Evolutionary conservation across 768 basidiomycete genomes (phyloP), one percentile per base, ranked within the genome.

Genomic region (Rhodotorula diobovata): DNA sequence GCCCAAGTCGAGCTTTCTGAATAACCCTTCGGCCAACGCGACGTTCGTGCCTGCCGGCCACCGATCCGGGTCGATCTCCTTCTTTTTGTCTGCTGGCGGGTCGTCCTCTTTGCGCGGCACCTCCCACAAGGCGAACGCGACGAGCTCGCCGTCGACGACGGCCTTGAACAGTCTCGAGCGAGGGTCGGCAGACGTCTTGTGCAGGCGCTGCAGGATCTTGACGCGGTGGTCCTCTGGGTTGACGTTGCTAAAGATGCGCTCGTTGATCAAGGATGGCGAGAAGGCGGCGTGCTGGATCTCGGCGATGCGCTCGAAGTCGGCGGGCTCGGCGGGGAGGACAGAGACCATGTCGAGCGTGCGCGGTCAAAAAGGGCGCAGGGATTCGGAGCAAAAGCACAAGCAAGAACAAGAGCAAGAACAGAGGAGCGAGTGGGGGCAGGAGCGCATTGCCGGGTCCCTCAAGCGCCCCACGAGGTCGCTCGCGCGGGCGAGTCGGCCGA

Each of bases 121-220:
- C 28, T 50, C 65, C 65, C 65, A 66, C 25, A 66, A 28, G 4
- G 48, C 56, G 21, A 59, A 16, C 2, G 48, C 65, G 8, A 66
- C 57, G 3, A 66, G 4, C 11, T 58, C 20, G 2, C 34, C 57
- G 14, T 7, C 51, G 57, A n/a, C 37, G 25, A 39, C 57, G 34
- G 65, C 65, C 48, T 66, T 66, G 28, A 15, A 18, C 7, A 66
- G 35, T 0, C 37, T 48, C 12, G 41, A 20, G 7, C 14, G 2
- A 34, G 34, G 48, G 20, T 59, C 37, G 30, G 4, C 37, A 20
- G 59, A n/a, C 21, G n/a, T 30, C 16, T 32, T 51, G 1, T 5
- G 0, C 0, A 59, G 30, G 8, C 57, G 54, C 0, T 15, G 32
- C 4, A 43, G 12, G 1, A 23, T n/a, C 23, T 53, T 37, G 8